Base-by-base conservation (phyloP, 495 filamentous ascomycete species). In the Cairneyella variabilis region DNA sequence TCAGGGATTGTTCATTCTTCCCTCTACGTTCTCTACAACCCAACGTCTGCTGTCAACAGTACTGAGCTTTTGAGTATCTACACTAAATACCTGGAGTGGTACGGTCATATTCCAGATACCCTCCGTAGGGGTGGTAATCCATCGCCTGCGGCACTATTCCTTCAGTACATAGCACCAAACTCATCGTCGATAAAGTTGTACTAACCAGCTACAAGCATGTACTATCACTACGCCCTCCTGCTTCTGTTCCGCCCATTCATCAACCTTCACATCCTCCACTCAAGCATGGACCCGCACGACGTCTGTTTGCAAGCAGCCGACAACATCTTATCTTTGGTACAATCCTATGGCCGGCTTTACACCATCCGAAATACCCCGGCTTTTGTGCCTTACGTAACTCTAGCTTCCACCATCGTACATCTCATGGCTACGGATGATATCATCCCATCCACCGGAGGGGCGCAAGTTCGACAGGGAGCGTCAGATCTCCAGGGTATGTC, bases 221-320 rank as follows among this genome's bases (percentile, higher is more conserved):
- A 81, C 49, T 83, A 83, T 48, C 76, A 83, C 51, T 78, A 78
- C 41, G 75, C 77, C 39, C 72, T 83, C 45, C 67, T 83, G 3
- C 70, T 79, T n/a, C 71, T 86, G 14, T 84, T 85, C 55, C 76
- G 80, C 4, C 83, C 83, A 0, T 70, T 85, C 17, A 77, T 83
- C 54, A 79, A 79, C 48, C 66, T 83, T 7, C 71, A 76, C 18
- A 71, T 48, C 45, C 17, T 2, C 47, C 71, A 78, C 21, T 79
- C 75, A 1, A 66, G 69, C 21, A 69, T 83, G 12, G 69, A 66
- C 16, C 82, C 83, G 20, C 74, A 76, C 8, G 79, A 85, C 32
- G 76, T 82, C 22, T 84, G 82, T 62, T 68, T 70, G 5, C 71
- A 76, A 51, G 76, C 76, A 14, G 83, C 83, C 26, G 78, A 83